Evolutionary conservation across 805 yeast genomes (phyloP), one percentile per base, ranked within the genome.

Genomic region (Saitoella complicata): DNA sequence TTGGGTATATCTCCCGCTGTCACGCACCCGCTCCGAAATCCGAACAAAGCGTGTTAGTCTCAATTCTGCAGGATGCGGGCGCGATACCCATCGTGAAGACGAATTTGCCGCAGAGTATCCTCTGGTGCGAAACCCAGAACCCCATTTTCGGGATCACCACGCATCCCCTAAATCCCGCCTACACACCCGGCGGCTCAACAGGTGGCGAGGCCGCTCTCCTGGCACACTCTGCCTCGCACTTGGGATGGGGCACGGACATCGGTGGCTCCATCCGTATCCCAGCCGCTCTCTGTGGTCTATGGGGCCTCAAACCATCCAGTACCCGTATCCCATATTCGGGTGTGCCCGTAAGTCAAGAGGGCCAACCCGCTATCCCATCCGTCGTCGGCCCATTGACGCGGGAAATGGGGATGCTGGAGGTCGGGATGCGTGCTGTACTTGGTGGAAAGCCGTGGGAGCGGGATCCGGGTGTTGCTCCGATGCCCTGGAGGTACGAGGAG

Each of bases 141-240:
- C 61, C 64, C 46, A 50, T 71, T 32, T 70, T 59, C 50, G 78
- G 78, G 1, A 56, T 58, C 41, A 70, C 76, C 4, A 48, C 55
- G 31, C 71, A 70, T 55, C 71, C 77, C 1, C 54, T 61, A 45
- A 69, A 69, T 50, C 55, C 71, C 30, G 57, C 55, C 7, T 52
- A 70, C 43, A 63, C 70, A 9, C 56, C 73, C 21, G 78, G 78
- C 39, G 78, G 78, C 2, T 68, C 74, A 5, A 67, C 75, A 7
- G 76, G 76, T 6, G 78, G 79, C 40, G 78, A 72, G 44, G 74
- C 70, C n/a, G 72, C 75, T 5, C 54, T 73, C 35, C 51, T 70
- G 3, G 65, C 64, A 0, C 46, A 68, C 44, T 58, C 59, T 45
- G 75, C 73, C 4, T 62, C 72, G 7, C 63, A 66, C 61, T 41